A percentile compares a stretch with the other conserved stretches of the same genome.
Evolutionary conservation across 805 yeast genomes (phyloP).

Genomic region (Wickerhamiella qilinensis): DNA sequence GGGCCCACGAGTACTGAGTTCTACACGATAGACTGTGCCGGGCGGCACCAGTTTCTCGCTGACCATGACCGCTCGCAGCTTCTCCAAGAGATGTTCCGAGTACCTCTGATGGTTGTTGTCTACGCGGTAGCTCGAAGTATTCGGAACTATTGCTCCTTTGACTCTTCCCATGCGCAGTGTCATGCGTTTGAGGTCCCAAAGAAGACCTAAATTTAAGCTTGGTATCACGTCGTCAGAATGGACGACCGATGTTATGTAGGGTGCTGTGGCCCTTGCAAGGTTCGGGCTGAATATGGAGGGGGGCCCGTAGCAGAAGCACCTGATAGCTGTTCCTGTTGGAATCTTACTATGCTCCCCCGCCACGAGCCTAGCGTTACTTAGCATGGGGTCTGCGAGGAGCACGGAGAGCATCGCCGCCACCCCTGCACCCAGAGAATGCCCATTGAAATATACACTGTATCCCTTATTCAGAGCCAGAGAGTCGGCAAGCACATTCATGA

Average conservation of each 20-base stretch:
- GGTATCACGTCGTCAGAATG: conserved; percentile 22
- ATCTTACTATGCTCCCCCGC: conserved; percentile 12
- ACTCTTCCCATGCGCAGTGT: too few relatives aligned
- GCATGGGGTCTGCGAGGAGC: conserved; percentile 14
- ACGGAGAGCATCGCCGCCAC: conserved; percentile 21
- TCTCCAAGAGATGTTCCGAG: conserved; percentile 16
- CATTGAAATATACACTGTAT: conserved; percentile 21
- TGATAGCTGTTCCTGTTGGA: conserved; percentile 18
- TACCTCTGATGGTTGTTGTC: conserved; percentile 16
- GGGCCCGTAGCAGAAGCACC: conserved; percentile 21
- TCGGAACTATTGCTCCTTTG: too few relatives aligned
- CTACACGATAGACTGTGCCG: conserved; percentile 20
- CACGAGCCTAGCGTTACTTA: conserved; percentile 10
- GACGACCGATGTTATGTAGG: conserved; percentile 20
- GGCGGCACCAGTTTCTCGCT: conserved; percentile 23
- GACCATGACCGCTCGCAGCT: conserved; percentile 18
- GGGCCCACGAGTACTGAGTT: neutral
- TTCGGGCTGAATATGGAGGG: conserved; percentile 19
- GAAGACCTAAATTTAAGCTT: conserved; percentile 20
- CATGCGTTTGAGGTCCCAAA: conserved; percentile 20
- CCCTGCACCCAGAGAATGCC: conserved; percentile 24
- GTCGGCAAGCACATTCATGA: neutral
- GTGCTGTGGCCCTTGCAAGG: conserved; percentile 15
- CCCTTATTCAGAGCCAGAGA: conserved; percentile 4
- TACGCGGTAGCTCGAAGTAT: conserved; percentile 8